These are phyloP conservation scores for Aspergillus avenaceus DNA, from an alignment of 495 filamentous ascomycete species.

Conservation along the genomic window DNA sequence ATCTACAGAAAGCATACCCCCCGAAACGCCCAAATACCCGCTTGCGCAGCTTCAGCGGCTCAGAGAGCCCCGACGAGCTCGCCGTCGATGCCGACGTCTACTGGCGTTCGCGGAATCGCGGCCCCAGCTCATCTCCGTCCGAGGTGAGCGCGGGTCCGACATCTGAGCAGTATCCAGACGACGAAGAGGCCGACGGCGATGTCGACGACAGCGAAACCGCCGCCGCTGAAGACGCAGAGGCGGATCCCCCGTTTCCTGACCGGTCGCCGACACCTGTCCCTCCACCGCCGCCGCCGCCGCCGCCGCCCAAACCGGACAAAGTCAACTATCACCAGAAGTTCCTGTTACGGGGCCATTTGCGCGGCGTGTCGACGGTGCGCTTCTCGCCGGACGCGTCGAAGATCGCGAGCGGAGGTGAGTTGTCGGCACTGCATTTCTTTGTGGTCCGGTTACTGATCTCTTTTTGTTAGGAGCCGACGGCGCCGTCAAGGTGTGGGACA, in stretches of 20 bases:
- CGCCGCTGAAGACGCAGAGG: slow-evolving; percentile 6
- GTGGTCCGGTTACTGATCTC: slow-evolving; percentile 1
- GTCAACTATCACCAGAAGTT: slow-evolving; percentile 59
- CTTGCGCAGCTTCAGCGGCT: slow-evolving; percentile 26
- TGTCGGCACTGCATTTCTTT: not conserved
- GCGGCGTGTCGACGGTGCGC: slow-evolving; percentile 77
- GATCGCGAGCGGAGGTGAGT: slow-evolving; percentile 81
- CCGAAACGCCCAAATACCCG: slow-evolving; percentile 33
- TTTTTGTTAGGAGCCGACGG: slow-evolving; percentile 71
- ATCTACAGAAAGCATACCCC: slow-evolving; percentile 28
- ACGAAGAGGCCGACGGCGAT: slow-evolving; percentile 8
- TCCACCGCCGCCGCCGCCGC: slow-evolving; percentile 38
- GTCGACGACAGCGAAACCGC: slow-evolving; percentile 14
- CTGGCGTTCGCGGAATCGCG: slow-evolving; percentile 33
- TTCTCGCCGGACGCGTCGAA: slow-evolving; percentile 86
- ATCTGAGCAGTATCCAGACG: slow-evolving; percentile 6
- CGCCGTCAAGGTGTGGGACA: slow-evolving; percentile 88
- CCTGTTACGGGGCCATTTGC: slow-evolving; percentile 69
- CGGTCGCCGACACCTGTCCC: slow-evolving; percentile 31
- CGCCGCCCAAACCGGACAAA: slow-evolving; percentile 39
- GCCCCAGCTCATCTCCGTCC: slow-evolving; percentile 21
- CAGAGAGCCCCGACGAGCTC: slow-evolving; percentile 46
- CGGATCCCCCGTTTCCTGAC: slow-evolving; percentile 13
- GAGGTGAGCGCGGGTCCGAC: slow-evolving; percentile 8
- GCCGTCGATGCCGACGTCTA: slow-evolving; percentile 37